Evolutionary conservation across 2,329 filamentous ascomycete genomes (phyloP).

Genomic region (Metarhizium rileyi): DNA sequence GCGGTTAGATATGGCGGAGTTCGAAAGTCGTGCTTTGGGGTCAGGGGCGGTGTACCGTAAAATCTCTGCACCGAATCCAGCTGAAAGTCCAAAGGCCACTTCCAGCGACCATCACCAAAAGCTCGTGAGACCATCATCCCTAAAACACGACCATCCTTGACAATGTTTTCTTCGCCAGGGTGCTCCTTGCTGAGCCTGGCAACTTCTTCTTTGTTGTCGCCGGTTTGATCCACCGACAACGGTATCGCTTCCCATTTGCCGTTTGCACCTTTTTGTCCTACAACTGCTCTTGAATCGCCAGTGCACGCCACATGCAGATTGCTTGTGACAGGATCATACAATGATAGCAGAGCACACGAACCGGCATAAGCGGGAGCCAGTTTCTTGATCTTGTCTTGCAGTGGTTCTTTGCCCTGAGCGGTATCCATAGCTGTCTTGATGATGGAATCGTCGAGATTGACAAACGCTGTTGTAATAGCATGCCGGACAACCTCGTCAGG

Average conservation of each 20-base stretch:
- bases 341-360: not conserved
- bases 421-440: conserved; percentile 27
- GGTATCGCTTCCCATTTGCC: not conserved
- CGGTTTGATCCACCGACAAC: not conserved
- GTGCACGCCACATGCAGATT: not conserved
- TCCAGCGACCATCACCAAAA: conserved; percentile 55
- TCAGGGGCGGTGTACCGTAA: conserved; percentile 25
- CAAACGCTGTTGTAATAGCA: not conserved
- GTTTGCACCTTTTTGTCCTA: not conserved
- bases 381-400: not conserved
- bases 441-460: conserved; percentile 1
- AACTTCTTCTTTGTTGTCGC: not conserved
- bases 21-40: conserved; percentile 25
- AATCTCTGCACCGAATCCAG: no score
- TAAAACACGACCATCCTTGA: conserved; percentile 42
- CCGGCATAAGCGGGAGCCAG: not conserved
- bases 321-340: not conserved
- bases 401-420: not conserved
- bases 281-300: not conserved
- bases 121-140: conserved; percentile 47
- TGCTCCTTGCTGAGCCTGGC: not conserved
- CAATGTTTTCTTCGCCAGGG: conserved; percentile 22
- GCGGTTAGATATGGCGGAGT: conserved; percentile 57
- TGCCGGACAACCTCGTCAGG: not conserved
- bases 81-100: conserved; percentile 29